phyloP scores from a whole-genome alignment of 176 grass and related monocot species.

The Sorghum bicolor region DNA sequence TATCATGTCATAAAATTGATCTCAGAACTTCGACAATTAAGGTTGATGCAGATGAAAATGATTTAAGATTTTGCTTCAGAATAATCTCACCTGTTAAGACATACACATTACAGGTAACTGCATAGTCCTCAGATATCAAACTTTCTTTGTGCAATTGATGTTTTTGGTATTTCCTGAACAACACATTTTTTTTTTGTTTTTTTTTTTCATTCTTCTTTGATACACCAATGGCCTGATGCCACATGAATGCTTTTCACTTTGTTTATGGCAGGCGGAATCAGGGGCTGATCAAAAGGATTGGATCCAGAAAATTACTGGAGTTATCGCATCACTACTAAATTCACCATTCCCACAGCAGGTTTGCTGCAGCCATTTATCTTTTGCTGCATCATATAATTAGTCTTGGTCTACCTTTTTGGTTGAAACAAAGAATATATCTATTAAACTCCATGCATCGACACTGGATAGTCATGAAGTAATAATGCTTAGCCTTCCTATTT shows the following conservation, averaged over 20 bases:
- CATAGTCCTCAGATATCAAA: background rate
- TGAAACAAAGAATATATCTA: background rate
- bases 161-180: constrained; percentile 4
- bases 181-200: background rate
- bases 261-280: constrained; percentile 69
- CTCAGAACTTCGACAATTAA: constrained; percentile 96
- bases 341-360: constrained; percentile 68
- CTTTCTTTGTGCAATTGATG: constrained; percentile 7
- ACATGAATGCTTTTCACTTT: constrained; percentile 23
- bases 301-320: constrained; percentile 94
- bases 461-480: constrained; percentile 13
- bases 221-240: background rate
- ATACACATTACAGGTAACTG: constrained; percentile 86
- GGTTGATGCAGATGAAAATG: constrained; percentile 80
- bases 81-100: constrained; percentile 83
- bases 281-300: constrained; percentile 81
- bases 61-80: constrained; percentile 97
- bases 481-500: constrained; percentile 14
- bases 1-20: constrained; percentile 74
- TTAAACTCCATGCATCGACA: background rate
- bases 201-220: background rate
- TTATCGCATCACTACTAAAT: constrained; percentile 95
- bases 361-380: background rate
- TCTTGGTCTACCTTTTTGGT: constrained; percentile 18
- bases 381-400: constrained; percentile 17